Evolutionary conservation across 2,329 filamentous ascomycete species (phyloP).

Genomic region (Fusarium phyllophilum): DNA sequence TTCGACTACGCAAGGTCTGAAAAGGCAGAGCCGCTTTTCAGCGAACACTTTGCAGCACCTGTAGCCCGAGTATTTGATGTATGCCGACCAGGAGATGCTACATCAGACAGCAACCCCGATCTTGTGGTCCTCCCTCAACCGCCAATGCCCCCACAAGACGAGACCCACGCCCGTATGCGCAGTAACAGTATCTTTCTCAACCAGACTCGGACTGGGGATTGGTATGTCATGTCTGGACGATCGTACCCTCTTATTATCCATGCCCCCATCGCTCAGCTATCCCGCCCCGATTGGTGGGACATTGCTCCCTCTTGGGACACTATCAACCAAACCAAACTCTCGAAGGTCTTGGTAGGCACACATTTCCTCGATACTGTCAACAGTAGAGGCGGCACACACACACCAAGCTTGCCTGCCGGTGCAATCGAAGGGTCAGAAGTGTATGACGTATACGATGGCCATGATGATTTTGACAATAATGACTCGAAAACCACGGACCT

Average conservation of each 20-base stretch:
- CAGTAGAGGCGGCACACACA: conserved; percentile 48
- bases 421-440: conserved; percentile 38
- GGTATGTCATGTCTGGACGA: conserved; percentile 91
- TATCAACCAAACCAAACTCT: conserved; percentile 59
- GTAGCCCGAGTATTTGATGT: conserved; percentile 92
- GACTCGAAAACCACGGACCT: conserved; percentile 45
- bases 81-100: conserved; percentile 75
- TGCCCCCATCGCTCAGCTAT: conserved; percentile 60
- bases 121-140: conserved; percentile 90
- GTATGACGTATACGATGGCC: conserved; percentile 27
- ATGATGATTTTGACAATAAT: conserved; percentile 45
- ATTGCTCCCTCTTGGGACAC: conserved; percentile 52
- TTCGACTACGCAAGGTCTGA: conserved; percentile 72
- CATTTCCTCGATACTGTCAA: conserved; percentile 66
- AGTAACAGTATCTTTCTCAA: conserved; percentile 83
- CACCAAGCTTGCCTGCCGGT: conserved; percentile 52
- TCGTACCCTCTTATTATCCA: conserved; percentile 88
- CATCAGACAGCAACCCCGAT: conserved; percentile 72
- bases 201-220: conserved; percentile 84
- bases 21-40: conserved; percentile 68
- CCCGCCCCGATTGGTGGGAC: conserved; percentile 61
- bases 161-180: conserved; percentile 62
- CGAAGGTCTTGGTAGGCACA: conserved; percentile 74
- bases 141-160: conserved; percentile 66
- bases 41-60: conserved; percentile 76